phyloP scores from a whole-genome alignment of 768 basidiomycete genomes.

The Boletus eberwhitei region DNA sequence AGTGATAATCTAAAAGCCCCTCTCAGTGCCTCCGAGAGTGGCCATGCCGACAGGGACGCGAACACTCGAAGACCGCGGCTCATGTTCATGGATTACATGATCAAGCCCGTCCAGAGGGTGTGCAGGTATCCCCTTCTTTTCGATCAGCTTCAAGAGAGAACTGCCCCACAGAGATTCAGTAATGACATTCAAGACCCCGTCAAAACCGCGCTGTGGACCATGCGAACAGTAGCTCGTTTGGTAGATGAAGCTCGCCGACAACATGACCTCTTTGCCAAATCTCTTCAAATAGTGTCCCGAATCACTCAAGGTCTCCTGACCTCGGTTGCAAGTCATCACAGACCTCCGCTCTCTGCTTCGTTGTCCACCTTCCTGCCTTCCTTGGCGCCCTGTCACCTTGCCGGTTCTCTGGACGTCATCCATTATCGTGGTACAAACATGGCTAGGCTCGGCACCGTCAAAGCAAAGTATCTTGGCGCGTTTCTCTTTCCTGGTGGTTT shows the following conservation, averaged over 20 bases:
- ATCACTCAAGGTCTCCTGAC: conserved; percentile 42
- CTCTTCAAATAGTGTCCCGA: conserved; percentile 64
- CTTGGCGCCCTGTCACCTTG: conserved; percentile 74
- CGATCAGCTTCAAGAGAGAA: conserved; percentile 51
- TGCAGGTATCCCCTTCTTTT: conserved; percentile 94
- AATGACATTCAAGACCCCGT: conserved; percentile 14
- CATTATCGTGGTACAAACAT: conserved; percentile 53
- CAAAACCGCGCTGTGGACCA: conserved; percentile 56
- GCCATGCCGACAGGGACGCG: conserved; percentile 29
- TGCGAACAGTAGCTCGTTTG: conserved; percentile 70
- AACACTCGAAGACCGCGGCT: conserved; percentile 40
- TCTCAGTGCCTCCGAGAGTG: conserved; percentile 29
- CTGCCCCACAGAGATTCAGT: not conserved
- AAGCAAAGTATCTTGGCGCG: conserved; percentile 84
- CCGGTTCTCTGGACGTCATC: conserved; percentile 87
- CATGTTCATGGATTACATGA: conserved; percentile 82
- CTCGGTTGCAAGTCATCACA: conserved; percentile 25
- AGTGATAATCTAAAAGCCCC: conserved; percentile 32
- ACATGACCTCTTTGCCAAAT: conserved; percentile 63
- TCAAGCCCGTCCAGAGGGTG: conserved; percentile 95
- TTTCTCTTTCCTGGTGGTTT: conserved; percentile 89
- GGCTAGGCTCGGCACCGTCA: conserved; percentile 48
- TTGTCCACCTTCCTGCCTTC: conserved; percentile 63
- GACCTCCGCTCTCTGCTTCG: conserved; percentile 36
- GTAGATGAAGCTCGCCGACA: conserved; percentile 79